Evolutionary conservation across 2,329 filamentous ascomycete species (phyloP), one percentile per base, ranked within the genome.

Genomic region (Chrysoporthe cubensis): DNA sequence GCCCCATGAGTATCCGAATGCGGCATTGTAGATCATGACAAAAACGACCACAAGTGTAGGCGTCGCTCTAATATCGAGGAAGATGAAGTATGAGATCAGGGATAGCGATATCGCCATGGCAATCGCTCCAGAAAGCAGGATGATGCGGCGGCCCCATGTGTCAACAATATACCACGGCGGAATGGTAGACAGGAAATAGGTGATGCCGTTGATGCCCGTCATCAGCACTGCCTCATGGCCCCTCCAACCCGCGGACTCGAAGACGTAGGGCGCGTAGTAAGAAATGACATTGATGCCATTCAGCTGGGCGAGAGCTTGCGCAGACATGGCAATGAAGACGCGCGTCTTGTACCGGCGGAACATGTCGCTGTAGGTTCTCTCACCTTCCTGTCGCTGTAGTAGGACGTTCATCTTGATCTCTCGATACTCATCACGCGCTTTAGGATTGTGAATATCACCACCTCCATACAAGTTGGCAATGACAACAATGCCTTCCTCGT

Each of bases 271-370:
- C 0, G 96, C 96, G 77, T 99, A 99, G 84, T 98, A 99, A 1
- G 95, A 98, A 71, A 99, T 99, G 77, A 99, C 96, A 80, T 99
- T 99, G 83, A 99, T 99, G 72, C 96, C 96, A 81, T 98, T 98
- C 65, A 99, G 88, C 80, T 99, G 96, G 40, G 96, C 96, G 72
- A 99, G 88, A 6, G 90, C 94, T 80, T 98, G 96, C 4, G 96
- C 96, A 44, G 95, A 98, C 96, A 98, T 98, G 80, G 96, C 96
- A 77, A 98, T 98, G 76, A 98, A 93, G 72, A 98, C 95, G 64
- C 96, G 93, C 75, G 91, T 96, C 76, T 86, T 88, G 83, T 98
- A 98, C 71, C 93, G 89, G 75, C 87, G 90, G 84, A 98, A 99
- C 96, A 99, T 99, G 71, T 98, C 96, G 50, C 80, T 74, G 79